These are phyloP conservation scores for Cyclotella choctawhatcheeana DNA, from an alignment of 108 stramenopile species.

Conservation along the genomic window DNA sequence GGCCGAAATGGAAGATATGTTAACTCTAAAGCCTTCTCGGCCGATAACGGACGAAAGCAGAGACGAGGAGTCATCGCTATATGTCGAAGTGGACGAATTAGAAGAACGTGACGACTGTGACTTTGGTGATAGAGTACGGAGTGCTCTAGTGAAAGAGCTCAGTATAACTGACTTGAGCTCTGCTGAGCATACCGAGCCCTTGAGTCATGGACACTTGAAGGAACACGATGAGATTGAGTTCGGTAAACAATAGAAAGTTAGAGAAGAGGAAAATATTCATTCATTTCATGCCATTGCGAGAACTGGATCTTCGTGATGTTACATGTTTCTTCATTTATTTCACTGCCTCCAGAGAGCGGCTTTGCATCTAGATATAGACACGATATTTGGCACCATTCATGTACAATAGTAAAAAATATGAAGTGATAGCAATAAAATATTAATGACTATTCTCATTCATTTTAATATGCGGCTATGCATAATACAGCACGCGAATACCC, in stretches of 20 bases:
- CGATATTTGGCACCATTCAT: no score
- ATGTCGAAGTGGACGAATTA: neutral
- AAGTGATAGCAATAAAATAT: no score
- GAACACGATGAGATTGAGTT: conserved; percentile 3
- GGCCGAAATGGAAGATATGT: neutral
- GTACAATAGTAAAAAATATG: no score
- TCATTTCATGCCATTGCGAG: no score
- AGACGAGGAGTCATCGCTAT: neutral
- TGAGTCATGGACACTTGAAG: conserved; percentile 8
- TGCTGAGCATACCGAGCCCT: neutral
- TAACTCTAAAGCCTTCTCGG: neutral
- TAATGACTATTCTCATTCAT: no score
- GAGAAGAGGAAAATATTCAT: no score
- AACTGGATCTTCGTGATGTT: no score
- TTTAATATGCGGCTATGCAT: no score
- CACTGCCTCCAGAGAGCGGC: no score
- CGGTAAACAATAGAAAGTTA: neutral
- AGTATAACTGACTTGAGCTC: neutral
- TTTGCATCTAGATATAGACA: no score
- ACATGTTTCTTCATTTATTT: no score
- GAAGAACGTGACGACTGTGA: neutral
- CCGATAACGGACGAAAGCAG: neutral
- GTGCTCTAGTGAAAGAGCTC: neutral
- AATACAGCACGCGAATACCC: no score
- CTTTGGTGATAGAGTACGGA: neutral